Evolutionary conservation across 2,329 filamentous ascomycete species (phyloP), one percentile per base, ranked within the genome.

Genomic region (Ceratocystis cacaofunesta): DNA sequence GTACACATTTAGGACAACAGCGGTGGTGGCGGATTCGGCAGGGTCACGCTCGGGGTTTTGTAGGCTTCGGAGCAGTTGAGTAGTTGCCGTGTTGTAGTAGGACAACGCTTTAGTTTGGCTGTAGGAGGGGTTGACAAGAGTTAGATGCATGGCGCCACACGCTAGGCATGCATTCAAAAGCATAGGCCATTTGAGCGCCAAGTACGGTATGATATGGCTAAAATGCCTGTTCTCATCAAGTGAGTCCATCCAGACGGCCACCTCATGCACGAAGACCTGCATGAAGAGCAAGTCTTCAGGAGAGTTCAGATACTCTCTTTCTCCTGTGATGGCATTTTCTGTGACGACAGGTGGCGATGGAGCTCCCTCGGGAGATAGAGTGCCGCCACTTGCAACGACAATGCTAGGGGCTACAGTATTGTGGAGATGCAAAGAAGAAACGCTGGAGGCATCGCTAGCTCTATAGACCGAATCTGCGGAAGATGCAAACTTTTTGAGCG

Each of bases 171-270:
- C 90, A 72, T 95, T 92, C 41, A 95, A 81, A 12, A 97, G 81
- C 88, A 96, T 92, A 0, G 90, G 87, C 67, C 94, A 89, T 65
- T 85, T 82, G 28, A 96, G 78, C 0, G 91, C 86, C 70, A 92
- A 83, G 70, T 90, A 91, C 0, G 92, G 91, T n/a, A 96, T 79
- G 19, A 90, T 78, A 61, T 88, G 83, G 28, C 89, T 90, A 73
- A 96, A 96, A 77, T 95, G 89, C 76, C 92, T 92, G 69, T 86
- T 81, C 43, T 85, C 81, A 76, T 95, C 90, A 78, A 96, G 85
- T 52, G 86, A 89, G 75, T 96, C 92, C 89, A 97, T 95, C 90
- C 92, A 96, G 2, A 90, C 75, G 0, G 88, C 91, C 1, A 97
- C 89, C 69, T 96, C 88, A 71, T 95, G 88, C 5, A 95, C 87